A percentile compares a stretch with the other conserved stretches of the same genome.
Evolutionary conservation across 768 basidiomycete species (phyloP).

Genomic region (Strobilomyces confusus): DNA sequence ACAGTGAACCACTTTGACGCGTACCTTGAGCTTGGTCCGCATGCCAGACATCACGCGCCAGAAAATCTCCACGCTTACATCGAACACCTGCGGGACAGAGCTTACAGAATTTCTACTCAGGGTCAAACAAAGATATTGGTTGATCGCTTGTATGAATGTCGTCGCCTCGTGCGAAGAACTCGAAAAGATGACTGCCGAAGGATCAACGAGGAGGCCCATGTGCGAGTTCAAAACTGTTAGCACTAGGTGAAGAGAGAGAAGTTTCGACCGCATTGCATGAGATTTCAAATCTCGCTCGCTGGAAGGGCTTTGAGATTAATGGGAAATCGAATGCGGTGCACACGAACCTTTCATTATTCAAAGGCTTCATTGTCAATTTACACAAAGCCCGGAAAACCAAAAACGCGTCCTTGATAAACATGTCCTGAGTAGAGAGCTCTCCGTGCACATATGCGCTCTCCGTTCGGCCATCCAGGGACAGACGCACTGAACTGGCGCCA

Average conservation of each 20-base stretch:
- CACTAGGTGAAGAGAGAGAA: slow-evolving; percentile 91
- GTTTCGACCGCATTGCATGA: slow-evolving; percentile 95
- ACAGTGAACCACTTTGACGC: background rate
- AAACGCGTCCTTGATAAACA: slow-evolving; percentile 97
- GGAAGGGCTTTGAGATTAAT: slow-evolving; percentile 15
- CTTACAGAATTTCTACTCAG: slow-evolving; percentile 94
- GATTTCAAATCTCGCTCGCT: slow-evolving; percentile 96
- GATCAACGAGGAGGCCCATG: slow-evolving; percentile 85
- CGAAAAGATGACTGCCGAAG: slow-evolving; percentile 87
- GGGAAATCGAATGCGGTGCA: background rate
- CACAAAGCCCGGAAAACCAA: slow-evolving; percentile 95
- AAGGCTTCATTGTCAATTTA: slow-evolving; percentile 96
- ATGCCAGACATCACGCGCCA: slow-evolving; percentile 94
- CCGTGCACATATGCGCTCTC: slow-evolving; percentile 26
- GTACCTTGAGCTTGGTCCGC: slow-evolving; percentile 92
- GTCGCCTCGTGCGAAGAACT: slow-evolving; percentile 84
- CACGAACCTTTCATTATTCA: slow-evolving; percentile 85
- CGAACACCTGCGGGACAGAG: slow-evolving; percentile 94
- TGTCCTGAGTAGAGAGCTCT: slow-evolving; percentile 71
- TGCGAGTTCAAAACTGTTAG: slow-evolving; percentile 89
- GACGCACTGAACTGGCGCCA: slow-evolving; percentile 27
- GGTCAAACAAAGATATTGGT: slow-evolving; percentile 91
- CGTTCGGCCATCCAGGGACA: slow-evolving; percentile 13
- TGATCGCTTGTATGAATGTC: slow-evolving; percentile 88
- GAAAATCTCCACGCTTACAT: slow-evolving; percentile 97